These are phyloP conservation scores for Seiridium cupressi DNA, from an alignment of 2,329 filamentous ascomycete genomes.

Conservation along the genomic window DNA sequence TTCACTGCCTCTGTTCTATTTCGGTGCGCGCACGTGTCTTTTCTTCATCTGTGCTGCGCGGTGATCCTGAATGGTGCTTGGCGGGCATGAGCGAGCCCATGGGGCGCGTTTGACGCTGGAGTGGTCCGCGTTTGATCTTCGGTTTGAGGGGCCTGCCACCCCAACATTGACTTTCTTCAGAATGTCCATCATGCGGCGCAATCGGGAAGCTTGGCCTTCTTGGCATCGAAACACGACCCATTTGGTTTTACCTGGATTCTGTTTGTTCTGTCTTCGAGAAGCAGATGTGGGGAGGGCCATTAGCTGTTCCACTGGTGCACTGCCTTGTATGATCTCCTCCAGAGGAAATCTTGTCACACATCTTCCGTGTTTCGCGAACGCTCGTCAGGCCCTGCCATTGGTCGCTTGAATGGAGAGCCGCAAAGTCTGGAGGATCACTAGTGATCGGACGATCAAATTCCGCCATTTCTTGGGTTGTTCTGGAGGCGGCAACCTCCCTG, in stretches of 20 bases:
- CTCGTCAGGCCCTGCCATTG: not conserved
- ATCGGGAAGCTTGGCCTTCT: not conserved
- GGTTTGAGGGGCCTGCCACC: not conserved
- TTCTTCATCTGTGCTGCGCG: not conserved
- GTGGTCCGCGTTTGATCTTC: conserved; percentile 8
- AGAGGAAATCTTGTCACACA: conserved; percentile 6
- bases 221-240: not conserved
- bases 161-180: not conserved
- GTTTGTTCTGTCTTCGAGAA: not conserved
- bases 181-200: not conserved
- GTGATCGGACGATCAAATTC: not conserved
- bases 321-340: conserved; percentile 3
- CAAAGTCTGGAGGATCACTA: not conserved
- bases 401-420: not conserved
- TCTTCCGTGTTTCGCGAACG: conserved; percentile 5
- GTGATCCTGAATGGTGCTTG: not conserved
- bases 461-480: not conserved
- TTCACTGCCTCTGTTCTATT: not conserved
- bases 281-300: not conserved
- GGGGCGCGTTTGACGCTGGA: conserved; percentile 4
- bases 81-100: not conserved
- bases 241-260: not conserved
- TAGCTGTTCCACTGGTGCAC: not conserved
- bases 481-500: not conserved
- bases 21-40: not conserved